Base-by-base conservation (phyloP, 2,329 filamentous ascomycete species). In the Hymenoscyphus fraxineus region DNA sequence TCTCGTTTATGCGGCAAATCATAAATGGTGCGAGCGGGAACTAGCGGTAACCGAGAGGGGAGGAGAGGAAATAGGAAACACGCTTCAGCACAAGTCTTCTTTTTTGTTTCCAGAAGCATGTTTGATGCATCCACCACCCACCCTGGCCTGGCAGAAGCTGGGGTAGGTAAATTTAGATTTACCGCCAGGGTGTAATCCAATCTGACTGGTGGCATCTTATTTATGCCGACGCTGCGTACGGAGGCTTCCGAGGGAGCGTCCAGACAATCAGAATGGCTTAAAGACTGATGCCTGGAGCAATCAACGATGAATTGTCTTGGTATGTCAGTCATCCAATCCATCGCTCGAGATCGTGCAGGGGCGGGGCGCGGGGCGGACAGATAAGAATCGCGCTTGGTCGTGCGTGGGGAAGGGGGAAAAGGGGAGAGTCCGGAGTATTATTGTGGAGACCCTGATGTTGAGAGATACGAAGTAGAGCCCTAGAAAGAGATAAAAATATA, bases 311-410 rank as follows among this genome's bases (percentile, higher is more conserved):
- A 51, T 51, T 51, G 44, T n/a, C 10, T 4, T 51, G 7, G 44
- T 51, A 19, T 22, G 44, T 51, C 6, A 19, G 44, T 51, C 44
- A 51, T 51, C 44, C 44, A 22, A 35, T 31, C 54, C 54, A 56
- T 57, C 54, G 12, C 27, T 38, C 22, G 44, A 59, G 58, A 59
- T 59, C 58, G 35, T 35, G 32, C 38, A 39, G 58, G 39, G 39
- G 58, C 22, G 58, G 32, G 35, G 58, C 35, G 39, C 22, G 58
- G 58, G 58, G 35, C 58, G 39, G 58, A 59, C 32, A 59, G 58
- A 59, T 41, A 41, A 41, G 58, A 19, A 39, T 19, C 35, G 19
- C 27, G 38, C 57, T 59, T 41, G 58, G 58, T 38, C 58, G 39
- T 59, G 58, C 27, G 27, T 27, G 58, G 58, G 58, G 44, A 59